Evolutionary conservation across 2,329 filamentous ascomycete genomes (phyloP).

Genomic region (Gnomoniopsis sp.): DNA sequence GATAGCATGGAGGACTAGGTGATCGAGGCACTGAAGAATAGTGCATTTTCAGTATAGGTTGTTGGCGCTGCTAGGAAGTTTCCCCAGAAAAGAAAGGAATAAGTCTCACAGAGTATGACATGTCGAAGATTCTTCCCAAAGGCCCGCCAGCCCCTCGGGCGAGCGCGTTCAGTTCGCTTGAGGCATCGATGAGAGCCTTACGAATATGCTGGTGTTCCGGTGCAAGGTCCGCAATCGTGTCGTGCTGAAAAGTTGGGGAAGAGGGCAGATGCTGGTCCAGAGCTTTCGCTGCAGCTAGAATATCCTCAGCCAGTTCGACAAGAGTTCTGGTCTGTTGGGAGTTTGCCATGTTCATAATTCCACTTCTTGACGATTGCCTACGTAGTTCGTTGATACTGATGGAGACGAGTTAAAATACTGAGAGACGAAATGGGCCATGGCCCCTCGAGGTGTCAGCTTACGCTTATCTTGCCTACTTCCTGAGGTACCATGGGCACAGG

Average conservation of each 20-base stretch:
- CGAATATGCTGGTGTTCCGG: not conserved
- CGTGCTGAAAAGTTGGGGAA: not conserved
- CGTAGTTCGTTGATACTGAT: too few species aligned
- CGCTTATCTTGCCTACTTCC: too few species aligned
- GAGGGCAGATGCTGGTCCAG: not conserved
- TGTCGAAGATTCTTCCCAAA: not conserved
- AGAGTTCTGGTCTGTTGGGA: not conserved
- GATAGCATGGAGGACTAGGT: not conserved
- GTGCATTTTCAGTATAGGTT: not conserved
- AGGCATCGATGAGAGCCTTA: not conserved
- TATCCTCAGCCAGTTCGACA: not conserved
- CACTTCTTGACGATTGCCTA: too few species aligned
- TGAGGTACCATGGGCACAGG: too few species aligned
- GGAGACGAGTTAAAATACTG: too few species aligned
- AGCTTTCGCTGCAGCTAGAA: not conserved
- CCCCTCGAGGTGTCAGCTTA: too few species aligned
- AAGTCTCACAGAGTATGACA: not conserved
- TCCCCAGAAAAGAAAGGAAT: too few species aligned
- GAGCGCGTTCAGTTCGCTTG: not conserved
- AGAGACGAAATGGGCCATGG: too few species aligned
- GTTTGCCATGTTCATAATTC: too few species aligned
- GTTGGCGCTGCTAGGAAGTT: too few species aligned
- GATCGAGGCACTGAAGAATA: not conserved
- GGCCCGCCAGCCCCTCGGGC: not conserved
- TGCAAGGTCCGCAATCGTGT: not conserved